phyloP scores from a whole-genome alignment of 257 asterid species.

The Verbascum thapsus region DNA sequence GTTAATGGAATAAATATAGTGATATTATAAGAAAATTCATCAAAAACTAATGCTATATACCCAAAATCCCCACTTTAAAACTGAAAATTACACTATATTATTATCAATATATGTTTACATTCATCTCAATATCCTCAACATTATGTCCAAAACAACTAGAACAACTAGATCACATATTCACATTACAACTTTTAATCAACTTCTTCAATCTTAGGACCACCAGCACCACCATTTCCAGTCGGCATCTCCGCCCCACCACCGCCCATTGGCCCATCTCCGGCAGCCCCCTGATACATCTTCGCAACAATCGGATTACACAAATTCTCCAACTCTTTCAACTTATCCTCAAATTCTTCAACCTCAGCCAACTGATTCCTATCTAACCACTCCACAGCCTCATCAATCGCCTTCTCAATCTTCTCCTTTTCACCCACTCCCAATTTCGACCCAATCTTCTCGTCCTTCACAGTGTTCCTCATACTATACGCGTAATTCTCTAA shows the following conservation, averaged over 20 bases:
- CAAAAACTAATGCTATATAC: too few species aligned
- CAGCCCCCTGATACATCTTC: conserved; percentile 50
- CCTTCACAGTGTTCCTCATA: conserved; percentile 49
- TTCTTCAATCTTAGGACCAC: conserved; percentile 63
- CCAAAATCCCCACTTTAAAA: too few species aligned
- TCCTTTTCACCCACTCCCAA: conserved; percentile 48
- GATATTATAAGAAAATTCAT: too few species aligned
- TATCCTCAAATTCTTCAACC: conserved; percentile 60
- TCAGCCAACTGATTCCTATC: conserved; percentile 64
- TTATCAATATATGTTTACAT: too few species aligned
- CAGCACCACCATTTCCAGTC: conserved; percentile 45
- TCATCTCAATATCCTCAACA: too few species aligned
- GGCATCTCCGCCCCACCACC: conserved; percentile 39
- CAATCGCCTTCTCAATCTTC: conserved; percentile 54
- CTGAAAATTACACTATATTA: too few species aligned
- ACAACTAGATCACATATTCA: neutral
- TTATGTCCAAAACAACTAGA: too few species aligned
- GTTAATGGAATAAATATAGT: too few species aligned
- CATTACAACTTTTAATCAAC: conserved; percentile 41
- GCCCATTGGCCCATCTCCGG: conserved; percentile 47
- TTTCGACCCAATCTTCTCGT: conserved; percentile 48
- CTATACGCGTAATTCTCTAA: conserved; percentile 56
- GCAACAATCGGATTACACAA: conserved; percentile 51
- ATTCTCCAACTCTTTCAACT: conserved; percentile 55
- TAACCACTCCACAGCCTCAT: conserved; percentile 51